phyloP scores from a whole-genome alignment of 2,329 filamentous ascomycete species.

The Cytospora piceae region DNA sequence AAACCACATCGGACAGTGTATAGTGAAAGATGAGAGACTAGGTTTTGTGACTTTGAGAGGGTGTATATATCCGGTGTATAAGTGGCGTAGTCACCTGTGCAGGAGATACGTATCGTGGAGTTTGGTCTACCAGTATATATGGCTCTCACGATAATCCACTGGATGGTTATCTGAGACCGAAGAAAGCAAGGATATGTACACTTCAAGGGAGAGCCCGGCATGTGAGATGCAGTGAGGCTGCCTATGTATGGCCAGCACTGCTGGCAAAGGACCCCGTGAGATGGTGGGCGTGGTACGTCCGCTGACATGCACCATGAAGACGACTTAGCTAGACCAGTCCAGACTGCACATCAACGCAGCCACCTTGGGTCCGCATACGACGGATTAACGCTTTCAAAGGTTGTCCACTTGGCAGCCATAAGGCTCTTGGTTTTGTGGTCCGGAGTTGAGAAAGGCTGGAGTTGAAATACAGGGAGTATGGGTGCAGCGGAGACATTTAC shows the following conservation, averaged over 20 bases:
- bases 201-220: not conserved
- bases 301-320: not conserved
- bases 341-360: too few relatives aligned
- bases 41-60: not conserved
- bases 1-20: not conserved
- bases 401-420: not conserved
- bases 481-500: not conserved
- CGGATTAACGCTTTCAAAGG: not conserved
- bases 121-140: not conserved
- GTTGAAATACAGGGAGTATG: not conserved
- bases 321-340: not conserved
- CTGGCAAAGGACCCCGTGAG: not conserved
- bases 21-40: not conserved
- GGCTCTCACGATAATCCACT: not conserved
- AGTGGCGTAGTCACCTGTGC: not conserved
- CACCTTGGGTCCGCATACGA: not conserved
- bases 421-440: not conserved
- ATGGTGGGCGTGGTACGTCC: not conserved
- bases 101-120: not conserved
- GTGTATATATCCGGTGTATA: not conserved
- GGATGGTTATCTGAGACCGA: not conserved
- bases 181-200: not conserved
- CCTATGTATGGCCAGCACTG: conserved; percentile 9
- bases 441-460: not conserved
- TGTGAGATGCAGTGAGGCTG: conserved; percentile 4